phyloP scores from a whole-genome alignment of 371 early-diverging fungal species.

The Rhizopus delemar region DNA sequence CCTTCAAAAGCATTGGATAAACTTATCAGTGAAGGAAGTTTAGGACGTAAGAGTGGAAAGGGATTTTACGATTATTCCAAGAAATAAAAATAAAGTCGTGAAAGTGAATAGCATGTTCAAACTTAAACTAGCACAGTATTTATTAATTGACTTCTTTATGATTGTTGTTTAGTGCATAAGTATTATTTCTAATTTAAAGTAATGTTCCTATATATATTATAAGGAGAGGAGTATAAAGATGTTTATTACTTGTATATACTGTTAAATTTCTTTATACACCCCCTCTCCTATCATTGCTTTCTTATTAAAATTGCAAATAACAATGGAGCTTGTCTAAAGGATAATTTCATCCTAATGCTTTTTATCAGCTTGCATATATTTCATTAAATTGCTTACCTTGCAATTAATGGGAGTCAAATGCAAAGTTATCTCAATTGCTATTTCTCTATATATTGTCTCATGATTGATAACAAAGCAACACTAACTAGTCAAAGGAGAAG shows the following conservation, averaged over 20 bases:
- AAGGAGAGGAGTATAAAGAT: too few species aligned
- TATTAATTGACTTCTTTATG: too few species aligned
- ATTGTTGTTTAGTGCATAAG: too few species aligned
- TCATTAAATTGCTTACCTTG: constrained; percentile 50
- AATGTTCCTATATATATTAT: too few species aligned
- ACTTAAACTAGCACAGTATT: too few species aligned
- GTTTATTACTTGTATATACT: too few species aligned
- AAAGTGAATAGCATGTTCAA: background rate
- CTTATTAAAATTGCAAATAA: constrained; percentile 22
- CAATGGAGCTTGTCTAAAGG: constrained; percentile 73
- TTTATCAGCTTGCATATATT: constrained; percentile 61
- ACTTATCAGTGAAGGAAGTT: constrained; percentile 71
- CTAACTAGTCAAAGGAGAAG: background rate
- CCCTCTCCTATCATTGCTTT: too few species aligned
- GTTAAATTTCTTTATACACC: too few species aligned
- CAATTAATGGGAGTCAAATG: constrained; percentile 67
- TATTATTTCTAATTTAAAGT: too few species aligned
- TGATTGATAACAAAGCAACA: constrained; percentile 45
- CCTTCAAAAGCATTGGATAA: constrained; percentile 73
- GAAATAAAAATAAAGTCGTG: constrained; percentile 14
- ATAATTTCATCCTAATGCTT: constrained; percentile 59
- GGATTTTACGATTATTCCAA: constrained; percentile 85
- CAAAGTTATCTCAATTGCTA: constrained; percentile 71
- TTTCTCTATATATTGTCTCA: constrained; percentile 69
- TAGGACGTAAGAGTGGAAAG: constrained; percentile 89